phyloP scores from a whole-genome alignment of 257 asterid genomes.

The Primulina tabacum region DNA sequence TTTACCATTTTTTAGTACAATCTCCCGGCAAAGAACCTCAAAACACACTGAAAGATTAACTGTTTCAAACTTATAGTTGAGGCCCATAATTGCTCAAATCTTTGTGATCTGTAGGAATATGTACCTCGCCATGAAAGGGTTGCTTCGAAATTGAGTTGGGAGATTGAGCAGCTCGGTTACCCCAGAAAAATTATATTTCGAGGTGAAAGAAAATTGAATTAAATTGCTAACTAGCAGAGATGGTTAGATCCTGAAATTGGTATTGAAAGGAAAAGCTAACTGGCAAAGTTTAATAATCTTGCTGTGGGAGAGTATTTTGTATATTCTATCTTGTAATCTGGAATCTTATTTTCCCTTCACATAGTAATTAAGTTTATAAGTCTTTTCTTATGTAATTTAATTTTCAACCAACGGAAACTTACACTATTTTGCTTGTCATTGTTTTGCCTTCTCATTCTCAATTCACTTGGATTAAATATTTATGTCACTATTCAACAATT shows the following conservation, averaged over 20 bases:
- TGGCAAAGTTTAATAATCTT: slow-evolving; percentile 31
- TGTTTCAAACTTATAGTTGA: background rate
- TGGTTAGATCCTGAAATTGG: slow-evolving; percentile 27
- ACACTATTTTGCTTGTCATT: too few species aligned
- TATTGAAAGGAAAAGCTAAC: slow-evolving; percentile 42
- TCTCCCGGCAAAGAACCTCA: background rate
- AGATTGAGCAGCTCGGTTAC: slow-evolving; percentile 48
- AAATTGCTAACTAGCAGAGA: slow-evolving; percentile 25
- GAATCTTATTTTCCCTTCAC: slow-evolving; percentile 29
- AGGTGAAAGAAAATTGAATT: slow-evolving; percentile 40
- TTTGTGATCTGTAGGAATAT: slow-evolving; percentile 36
- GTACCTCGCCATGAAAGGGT: slow-evolving; percentile 57
- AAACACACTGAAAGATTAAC: background rate
- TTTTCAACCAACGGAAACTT: slow-evolving; percentile 29
- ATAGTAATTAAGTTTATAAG: slow-evolving; percentile 7
- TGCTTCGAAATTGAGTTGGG: slow-evolving; percentile 59
- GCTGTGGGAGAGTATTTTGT: slow-evolving; percentile 42
- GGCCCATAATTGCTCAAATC: background rate
- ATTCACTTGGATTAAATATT: background rate
- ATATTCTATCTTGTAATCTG: slow-evolving; percentile 42
- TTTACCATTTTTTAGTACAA: slow-evolving; percentile 5
- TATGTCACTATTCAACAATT: background rate
- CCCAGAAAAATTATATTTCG: slow-evolving; percentile 35
- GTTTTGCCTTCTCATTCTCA: background rate
- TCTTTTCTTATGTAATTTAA: slow-evolving; percentile 29